Evolutionary conservation across 2,329 filamentous ascomycete species (phyloP).

Genomic region (Sarocladium kiliense): DNA sequence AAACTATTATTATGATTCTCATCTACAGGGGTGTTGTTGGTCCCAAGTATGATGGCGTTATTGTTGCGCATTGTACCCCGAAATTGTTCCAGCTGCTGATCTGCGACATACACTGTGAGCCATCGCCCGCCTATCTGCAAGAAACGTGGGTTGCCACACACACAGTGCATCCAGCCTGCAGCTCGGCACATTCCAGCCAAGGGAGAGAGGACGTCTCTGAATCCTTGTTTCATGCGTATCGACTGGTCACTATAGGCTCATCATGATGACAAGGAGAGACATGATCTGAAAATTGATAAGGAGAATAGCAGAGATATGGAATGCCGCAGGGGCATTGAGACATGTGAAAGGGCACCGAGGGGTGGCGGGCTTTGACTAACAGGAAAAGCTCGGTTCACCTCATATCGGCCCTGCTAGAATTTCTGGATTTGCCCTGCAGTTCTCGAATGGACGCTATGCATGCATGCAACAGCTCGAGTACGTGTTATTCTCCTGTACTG

Average conservation of each 20-base stretch:
- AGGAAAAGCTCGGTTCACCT: background rate
- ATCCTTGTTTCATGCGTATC: background rate
- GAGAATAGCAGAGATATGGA: background rate
- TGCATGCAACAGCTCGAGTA: background rate
- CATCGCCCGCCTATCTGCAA: background rate
- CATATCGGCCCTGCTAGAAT: background rate
- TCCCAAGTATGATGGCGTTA: too few species aligned
- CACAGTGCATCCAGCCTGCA: background rate
- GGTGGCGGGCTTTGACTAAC: background rate
- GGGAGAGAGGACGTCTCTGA: too few species aligned
- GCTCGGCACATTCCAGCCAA: background rate
- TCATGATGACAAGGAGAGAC: background rate
- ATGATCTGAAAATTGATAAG: background rate
- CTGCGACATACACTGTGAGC: background rate
- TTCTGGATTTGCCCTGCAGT: background rate
- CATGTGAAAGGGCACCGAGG: background rate
- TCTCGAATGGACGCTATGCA: background rate
- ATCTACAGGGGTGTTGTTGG: too few species aligned
- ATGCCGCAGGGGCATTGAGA: background rate
- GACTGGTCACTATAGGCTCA: background rate
- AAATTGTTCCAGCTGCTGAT: too few species aligned
- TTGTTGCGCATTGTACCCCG: too few species aligned
- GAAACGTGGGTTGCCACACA: slow-evolving; percentile 2
- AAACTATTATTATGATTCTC: too few species aligned
- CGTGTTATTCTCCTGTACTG: background rate